Evolutionary conservation across 768 basidiomycete species (phyloP), one percentile per base, ranked within the genome.

Genomic region (Punctularia strigosozonata): DNA sequence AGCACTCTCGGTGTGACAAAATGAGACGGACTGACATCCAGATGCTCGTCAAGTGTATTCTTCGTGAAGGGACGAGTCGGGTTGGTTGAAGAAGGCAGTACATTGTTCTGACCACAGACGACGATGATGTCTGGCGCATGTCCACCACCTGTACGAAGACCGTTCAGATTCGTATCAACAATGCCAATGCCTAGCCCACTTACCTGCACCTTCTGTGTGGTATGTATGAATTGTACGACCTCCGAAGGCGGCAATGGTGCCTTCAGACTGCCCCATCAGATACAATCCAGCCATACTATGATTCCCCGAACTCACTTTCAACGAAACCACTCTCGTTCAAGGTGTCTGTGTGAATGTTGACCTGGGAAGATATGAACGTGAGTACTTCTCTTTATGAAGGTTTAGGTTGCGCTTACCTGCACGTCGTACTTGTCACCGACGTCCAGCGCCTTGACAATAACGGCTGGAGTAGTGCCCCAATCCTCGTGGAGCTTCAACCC

Each of bases 61-160:
- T 66, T 63, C 2, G 89, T 73, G 54, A 80, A 98, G 1, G 95
- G 95, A 28, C 95, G 69, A 0, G 95, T 98, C 5, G 95, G 95
- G 53, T 92, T 99, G 4, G 95, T 99, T 6, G 95, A 98, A 6
- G 87, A 90, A 0, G 95, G 95, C 6, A 98, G 64, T 2, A 98
- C 91, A 42, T 97, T 94, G 2, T 77, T 63, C 5, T 75, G 72
- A 21, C 86, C 88, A 45, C 90, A 94, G 17, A 97, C 92, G n/a
- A 87, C 82, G 54, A 99, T 94, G 58, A 98, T 97, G 51, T 98
- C 95, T 0, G 95, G 95, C 2, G 94, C 94, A 54, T 97, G 94
- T 10, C 95, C 91, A 12, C 91, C 90, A 36, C 91, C 83, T 80
- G 15, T 6, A 39, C 12, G 22, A 33, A 8, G 24, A 24, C 23